Base-by-base conservation (phyloP, 768 basidiomycete species). In the Tulasnella sp. region DNA sequence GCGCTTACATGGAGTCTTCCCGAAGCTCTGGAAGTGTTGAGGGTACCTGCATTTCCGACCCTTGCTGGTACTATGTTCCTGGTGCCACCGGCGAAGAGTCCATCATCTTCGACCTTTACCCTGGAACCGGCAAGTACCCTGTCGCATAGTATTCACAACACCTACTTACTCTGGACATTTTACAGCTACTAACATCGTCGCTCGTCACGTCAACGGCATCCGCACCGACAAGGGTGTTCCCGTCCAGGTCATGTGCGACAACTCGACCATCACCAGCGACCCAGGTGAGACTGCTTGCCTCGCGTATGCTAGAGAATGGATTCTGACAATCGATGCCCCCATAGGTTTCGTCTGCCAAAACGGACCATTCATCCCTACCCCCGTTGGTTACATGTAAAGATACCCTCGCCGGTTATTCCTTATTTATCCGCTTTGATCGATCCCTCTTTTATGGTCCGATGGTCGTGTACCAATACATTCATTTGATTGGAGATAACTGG, bases 1-100 rank as follows among this genome's bases (percentile, higher is more conserved):
- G 32, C 32, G 9, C 52, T 59, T 9, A 59, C 6, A 59, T 59
- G 11, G 4, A n/a, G 5, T 14, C 52, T 59, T 37, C 64, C 9
- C 5, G n/a, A 37, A 66, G 64, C 86, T 66, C 64, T 41, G 64
- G 64, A 42, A 16, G 0, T 39, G 35, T 41, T 41, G 87, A 88
- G 78, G 87, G 87, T 14, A 84, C 84, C 1, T 89, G 88, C 74
- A 79, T 89, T 26, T 81, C 78, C 29, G 85, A 88, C 75, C 87
- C 86, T 5, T 88, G 86, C 79, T 88, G 87, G 86, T 86, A 88
- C 76, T 79, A 76, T 63, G 29, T 65, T 14, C 37, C 82, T 70
- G 80, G 78, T 11, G 83, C 84, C 2, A 77, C 78, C 2, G 87
- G 80, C 74, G 83, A 82, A 69, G 87, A 89, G 78, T 85, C 85